Conservation (phyloP, 2,329 filamentous ascomycete species). For the Furcasterigmium sp. region DNA sequence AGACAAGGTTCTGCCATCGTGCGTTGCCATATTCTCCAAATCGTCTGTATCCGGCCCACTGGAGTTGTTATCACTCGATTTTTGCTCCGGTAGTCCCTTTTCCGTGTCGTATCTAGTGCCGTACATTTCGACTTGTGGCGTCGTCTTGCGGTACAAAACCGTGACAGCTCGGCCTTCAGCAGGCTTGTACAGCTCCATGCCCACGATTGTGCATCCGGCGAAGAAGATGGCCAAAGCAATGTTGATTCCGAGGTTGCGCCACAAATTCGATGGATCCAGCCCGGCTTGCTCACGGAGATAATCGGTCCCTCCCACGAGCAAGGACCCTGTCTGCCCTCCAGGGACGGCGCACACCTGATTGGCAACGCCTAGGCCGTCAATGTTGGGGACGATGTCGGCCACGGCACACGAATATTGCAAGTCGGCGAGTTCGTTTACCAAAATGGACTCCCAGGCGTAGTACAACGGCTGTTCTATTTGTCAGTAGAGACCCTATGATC, state of each 20-base stretch:
- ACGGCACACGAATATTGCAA: slow-evolving; percentile 44
- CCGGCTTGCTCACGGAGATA: slow-evolving; percentile 49
- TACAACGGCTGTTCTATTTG: slow-evolving; percentile 37
- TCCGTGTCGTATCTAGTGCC: no score
- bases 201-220: slow-evolving; percentile 64
- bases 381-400: slow-evolving; percentile 39
- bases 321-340: slow-evolving; percentile 42
- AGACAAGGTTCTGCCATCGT: no score
- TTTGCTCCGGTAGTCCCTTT: no score
- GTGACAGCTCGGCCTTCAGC: no score
- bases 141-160: no score
- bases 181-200: slow-evolving; percentile 45
- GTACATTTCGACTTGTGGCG: no score
- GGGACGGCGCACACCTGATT: slow-evolving; percentile 52
- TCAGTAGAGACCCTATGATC: no score
- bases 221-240: slow-evolving; percentile 73
- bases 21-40: no score
- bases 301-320: slow-evolving; percentile 44
- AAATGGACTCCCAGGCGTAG: slow-evolving; percentile 59
- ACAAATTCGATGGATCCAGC: slow-evolving; percentile 54
- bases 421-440: slow-evolving; percentile 49
- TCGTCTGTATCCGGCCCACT: no score
- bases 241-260: slow-evolving; percentile 75
- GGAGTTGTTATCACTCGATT: no score
- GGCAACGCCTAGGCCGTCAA: slow-evolving; percentile 28